Evolutionary conservation across 805 yeast species (phyloP), one percentile per base, ranked within the genome.

Genomic region (Yamadazyma nakazawae): DNA sequence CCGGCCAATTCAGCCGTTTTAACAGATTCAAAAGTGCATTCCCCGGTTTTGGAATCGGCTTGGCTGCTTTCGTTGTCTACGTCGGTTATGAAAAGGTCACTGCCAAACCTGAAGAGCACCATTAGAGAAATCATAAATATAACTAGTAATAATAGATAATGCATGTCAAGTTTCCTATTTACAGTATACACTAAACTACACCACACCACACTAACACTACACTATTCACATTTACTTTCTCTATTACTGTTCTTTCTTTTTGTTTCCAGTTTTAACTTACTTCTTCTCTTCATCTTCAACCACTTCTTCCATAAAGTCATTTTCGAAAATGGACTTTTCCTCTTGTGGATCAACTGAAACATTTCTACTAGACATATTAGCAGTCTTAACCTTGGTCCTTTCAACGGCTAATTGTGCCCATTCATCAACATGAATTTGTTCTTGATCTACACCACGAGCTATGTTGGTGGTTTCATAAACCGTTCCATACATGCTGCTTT

Each of bases 401-500:
- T 79, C 82, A 28, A 72, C 66, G 12, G 96, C 96, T 48, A 81
- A 80, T 43, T 64, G 69, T 55, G 79, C 81, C 96, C 97, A 92
- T 50, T 77, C 72, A 48, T 81, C 85, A 43, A 92, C 76, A 36
- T 78, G 76, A 53, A 72, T 71, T 62, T 85, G 87, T 70, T 92
- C 99, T 55, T 76, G 74, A 46, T 76, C 75, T 44, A 88, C 66
- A 55, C 94, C 95, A 58, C 74, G 72, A 43, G 85, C 86, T 49
- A 89, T 65, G 51, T 81, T 67, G 31, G 87, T 71, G 34, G 77
- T 70, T 34, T 80, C 80, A 64, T 74, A 88, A 8, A 83, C 78
- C 1, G 95, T 85, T 17, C 98, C 97, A 61, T 74, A 81, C 96
- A 94, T 84, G 47, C 74, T 75, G 8, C 89, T 80, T 64, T 94